Evolutionary conservation across 1,139 yeast genomes (phyloP).

Genomic region (Ogataea hybrid): DNA sequence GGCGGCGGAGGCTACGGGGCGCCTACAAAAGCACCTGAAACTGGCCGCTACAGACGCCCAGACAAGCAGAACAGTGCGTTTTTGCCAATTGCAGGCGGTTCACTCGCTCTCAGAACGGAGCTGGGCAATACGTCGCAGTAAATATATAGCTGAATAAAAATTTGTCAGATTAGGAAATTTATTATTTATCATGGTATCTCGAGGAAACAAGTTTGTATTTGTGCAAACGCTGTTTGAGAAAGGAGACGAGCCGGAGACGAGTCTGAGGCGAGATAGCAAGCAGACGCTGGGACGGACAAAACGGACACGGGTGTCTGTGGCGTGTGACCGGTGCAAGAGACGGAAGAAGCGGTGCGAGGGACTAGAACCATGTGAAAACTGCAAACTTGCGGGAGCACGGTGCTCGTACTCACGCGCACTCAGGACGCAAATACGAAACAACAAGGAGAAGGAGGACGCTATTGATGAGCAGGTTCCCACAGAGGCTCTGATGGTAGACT

Average conservation of each 20-base stretch:
- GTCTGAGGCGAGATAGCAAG: background rate
- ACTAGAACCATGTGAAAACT: slow-evolving; percentile 7
- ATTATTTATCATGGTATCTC: slow-evolving; percentile 3
- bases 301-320: slow-evolving; percentile 10
- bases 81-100: slow-evolving; percentile 14
- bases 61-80: slow-evolving; percentile 1
- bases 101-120: slow-evolving; percentile 10
- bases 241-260: background rate
- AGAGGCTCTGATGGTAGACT: too few species aligned
- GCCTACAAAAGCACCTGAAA: slow-evolving; percentile 2
- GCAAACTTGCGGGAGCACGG: background rate
- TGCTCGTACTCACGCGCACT: slow-evolving; percentile 1
- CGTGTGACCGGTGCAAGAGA: slow-evolving; percentile 18
- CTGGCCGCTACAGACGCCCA: background rate
- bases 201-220: slow-evolving; percentile 7
- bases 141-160: background rate
- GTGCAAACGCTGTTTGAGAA: slow-evolving; percentile 9
- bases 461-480: too few species aligned
- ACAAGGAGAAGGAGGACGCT: too few species aligned
- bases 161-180: background rate
- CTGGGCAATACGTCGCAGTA: slow-evolving; percentile 15
- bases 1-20: slow-evolving; percentile 47
- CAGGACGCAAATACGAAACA: background rate
- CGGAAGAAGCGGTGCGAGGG: slow-evolving; percentile 21
- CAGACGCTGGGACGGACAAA: background rate